A percentile compares a stretch with the other conserved stretches of the same genome.
Evolutionary conservation across 257 asterid genomes (phyloP).

Genomic region (Plantago major): DNA sequence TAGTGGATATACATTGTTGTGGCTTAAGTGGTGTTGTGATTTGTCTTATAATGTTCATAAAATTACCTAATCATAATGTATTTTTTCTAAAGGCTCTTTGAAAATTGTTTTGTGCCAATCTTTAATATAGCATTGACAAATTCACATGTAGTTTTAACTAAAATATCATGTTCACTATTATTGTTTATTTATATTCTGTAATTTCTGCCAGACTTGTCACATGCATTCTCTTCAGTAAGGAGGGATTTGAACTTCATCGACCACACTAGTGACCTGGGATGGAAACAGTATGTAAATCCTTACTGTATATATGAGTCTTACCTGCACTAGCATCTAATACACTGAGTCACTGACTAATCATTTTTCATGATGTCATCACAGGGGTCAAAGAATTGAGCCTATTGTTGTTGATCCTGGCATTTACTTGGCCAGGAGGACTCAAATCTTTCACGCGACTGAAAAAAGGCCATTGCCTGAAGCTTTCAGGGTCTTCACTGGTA

Average conservation of each 20-base stretch:
- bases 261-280: slow-evolving; percentile 94
- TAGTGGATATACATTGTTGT: no score
- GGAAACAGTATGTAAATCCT: slow-evolving; percentile 93
- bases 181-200: slow-evolving; percentile 12
- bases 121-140: neutral
- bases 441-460: slow-evolving; percentile 87
- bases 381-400: slow-evolving; percentile 76
- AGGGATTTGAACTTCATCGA: slow-evolving; percentile 92
- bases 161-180: slow-evolving; percentile 13
- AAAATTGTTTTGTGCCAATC: neutral
- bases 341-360: slow-evolving; percentile 15
- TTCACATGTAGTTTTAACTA: slow-evolving; percentile 6
- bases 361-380: slow-evolving; percentile 33
- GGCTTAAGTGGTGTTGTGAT: no score
- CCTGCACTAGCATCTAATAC: neutral
- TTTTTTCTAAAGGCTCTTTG: no score
- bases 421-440: slow-evolving; percentile 82
- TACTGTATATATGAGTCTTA: slow-evolving; percentile 21
- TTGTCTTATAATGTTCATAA: no score
- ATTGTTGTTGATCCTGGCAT: slow-evolving; percentile 92
- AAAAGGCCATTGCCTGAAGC: slow-evolving; percentile 91
- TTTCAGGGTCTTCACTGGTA: slow-evolving; percentile 87
- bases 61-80: no score
- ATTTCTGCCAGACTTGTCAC: slow-evolving; percentile 77
- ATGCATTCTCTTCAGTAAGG: slow-evolving; percentile 81